Evolutionary conservation across 495 filamentous ascomycete genomes (phyloP).

Genomic region (Neurospora sp.): DNA sequence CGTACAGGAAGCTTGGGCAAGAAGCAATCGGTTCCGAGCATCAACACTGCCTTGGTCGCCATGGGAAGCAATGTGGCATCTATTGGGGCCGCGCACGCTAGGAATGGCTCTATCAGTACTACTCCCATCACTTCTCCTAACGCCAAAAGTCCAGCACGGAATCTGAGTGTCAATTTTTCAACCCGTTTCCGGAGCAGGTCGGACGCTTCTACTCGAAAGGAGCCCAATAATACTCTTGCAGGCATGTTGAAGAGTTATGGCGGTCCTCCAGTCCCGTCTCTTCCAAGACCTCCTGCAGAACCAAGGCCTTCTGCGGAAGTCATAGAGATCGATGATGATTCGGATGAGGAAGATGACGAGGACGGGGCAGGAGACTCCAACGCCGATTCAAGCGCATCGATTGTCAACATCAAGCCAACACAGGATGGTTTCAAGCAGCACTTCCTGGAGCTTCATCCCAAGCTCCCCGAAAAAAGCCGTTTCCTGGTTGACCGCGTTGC

Average conservation of each 20-base stretch:
- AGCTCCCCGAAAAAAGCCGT: constrained; percentile 29
- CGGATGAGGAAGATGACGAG: constrained; percentile 41
- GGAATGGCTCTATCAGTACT: constrained; percentile 48
- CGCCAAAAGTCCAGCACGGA: constrained; percentile 25
- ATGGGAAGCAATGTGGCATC: constrained; percentile 53
- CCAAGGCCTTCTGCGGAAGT: constrained; percentile 23
- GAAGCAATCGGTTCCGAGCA: constrained; percentile 47
- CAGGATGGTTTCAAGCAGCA: constrained; percentile 69
- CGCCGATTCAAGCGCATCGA: constrained; percentile 33
- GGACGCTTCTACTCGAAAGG: constrained; percentile 35
- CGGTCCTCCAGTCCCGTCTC: constrained; percentile 47
- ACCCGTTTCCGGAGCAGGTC: constrained; percentile 64
- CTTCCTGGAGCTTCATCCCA: constrained; percentile 60
- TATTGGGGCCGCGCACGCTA: constrained; percentile 45
- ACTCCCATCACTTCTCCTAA: constrained; percentile 40
- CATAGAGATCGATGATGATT: constrained; percentile 20
- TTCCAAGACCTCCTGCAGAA: constrained; percentile 31
- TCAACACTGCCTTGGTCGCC: constrained; percentile 55
- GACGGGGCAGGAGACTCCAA: constrained; percentile 41
- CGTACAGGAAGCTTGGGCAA: constrained; percentile 50
- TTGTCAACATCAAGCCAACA: constrained; percentile 56
- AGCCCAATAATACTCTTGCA: constrained; percentile 17
- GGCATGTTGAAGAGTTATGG: constrained; percentile 45
- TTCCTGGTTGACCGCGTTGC: constrained; percentile 77
- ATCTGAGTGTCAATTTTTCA: constrained; percentile 35